phyloP scores from a whole-genome alignment of 2,329 filamentous ascomycete genomes.

The Cercospora sp. region DNA sequence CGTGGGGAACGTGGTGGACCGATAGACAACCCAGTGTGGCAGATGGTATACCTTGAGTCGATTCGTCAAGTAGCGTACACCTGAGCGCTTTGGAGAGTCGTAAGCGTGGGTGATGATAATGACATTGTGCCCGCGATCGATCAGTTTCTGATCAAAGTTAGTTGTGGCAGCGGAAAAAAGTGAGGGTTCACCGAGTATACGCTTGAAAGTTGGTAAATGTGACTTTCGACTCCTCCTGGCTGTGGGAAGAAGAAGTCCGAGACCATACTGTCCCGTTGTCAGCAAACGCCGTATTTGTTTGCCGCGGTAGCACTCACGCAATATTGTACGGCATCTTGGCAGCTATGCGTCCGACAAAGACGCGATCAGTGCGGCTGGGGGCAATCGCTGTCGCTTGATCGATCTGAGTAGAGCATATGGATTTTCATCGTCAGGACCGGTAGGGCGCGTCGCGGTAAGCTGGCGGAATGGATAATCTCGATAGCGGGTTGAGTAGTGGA shows the following conservation, averaged over 20 bases:
- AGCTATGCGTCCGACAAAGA: not conserved
- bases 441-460: not conserved
- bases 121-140: constrained; percentile 96
- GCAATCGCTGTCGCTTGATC: constrained; percentile 5
- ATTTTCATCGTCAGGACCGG: not conserved
- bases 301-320: constrained; percentile 52
- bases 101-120: constrained; percentile 97
- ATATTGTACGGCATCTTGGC: constrained; percentile 67
- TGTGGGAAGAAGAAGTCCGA: constrained; percentile 99
- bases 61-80: constrained; percentile 93
- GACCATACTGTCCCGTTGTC: constrained; percentile 67
- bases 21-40: constrained; percentile 93
- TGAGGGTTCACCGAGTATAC: constrained; percentile 41
- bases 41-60: constrained; percentile 98
- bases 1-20: constrained; percentile 88
- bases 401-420: constrained; percentile 10
- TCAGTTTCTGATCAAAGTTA: constrained; percentile 66
- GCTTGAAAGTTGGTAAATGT: constrained; percentile 95
- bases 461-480: not conserved
- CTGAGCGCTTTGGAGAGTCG: constrained; percentile 67
- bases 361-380: not conserved
- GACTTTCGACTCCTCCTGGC: constrained; percentile 90
- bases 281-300: not conserved
- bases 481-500: not conserved
- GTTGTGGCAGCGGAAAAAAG: not conserved